Evolutionary conservation across 306 rosid genomes (phyloP), one percentile per base, ranked within the genome.

Genomic region (Albizia julibrissin): DNA sequence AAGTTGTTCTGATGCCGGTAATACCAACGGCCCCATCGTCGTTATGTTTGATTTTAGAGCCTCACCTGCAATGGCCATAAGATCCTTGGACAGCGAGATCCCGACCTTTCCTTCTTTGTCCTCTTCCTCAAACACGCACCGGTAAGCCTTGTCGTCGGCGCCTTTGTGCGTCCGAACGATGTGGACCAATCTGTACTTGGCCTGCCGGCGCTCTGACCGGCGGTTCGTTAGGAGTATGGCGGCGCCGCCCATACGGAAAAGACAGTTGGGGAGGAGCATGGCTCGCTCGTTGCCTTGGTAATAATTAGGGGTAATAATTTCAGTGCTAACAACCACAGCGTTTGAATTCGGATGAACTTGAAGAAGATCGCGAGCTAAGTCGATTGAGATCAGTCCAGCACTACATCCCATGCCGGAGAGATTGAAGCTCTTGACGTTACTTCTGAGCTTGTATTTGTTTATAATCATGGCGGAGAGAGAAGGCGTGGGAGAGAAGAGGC

Each of bases 41-140:
- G 98, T 95, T 43, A 95, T 95, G 79, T 95, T 95, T 1, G 98
- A 95, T 29, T 95, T 95, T 12, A 95, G 50, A 6, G 99, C 99
- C 31, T 95, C 99, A 1, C 99, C 99, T 8, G 99, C 99, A 4
- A 95, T 95, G 0, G 99, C 99, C 99, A 95, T 95, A 2, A 95
- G 98, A 42, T 95, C 99, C 18, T 95, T 95, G 0, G 88, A 84
- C 1, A 95, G 90, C 0, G 93, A 86, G 59, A 93, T 95, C 3
- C 99, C 99, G 0, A 95, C 98, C 7, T 95, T 95, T 3, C 99
- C 94, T 22, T 93, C 99, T 74, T 42, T 83, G 72, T 95, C 99
- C 31, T 95, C 92, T 14, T 95, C 92, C 10, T 95, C 98, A 46
- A 69, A 95, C 3, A 95, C 99, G 37, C 99, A 95, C 4, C 89